Conservation (phyloP, 257 asterid genomes). For the Asclepias syriaca region DNA sequence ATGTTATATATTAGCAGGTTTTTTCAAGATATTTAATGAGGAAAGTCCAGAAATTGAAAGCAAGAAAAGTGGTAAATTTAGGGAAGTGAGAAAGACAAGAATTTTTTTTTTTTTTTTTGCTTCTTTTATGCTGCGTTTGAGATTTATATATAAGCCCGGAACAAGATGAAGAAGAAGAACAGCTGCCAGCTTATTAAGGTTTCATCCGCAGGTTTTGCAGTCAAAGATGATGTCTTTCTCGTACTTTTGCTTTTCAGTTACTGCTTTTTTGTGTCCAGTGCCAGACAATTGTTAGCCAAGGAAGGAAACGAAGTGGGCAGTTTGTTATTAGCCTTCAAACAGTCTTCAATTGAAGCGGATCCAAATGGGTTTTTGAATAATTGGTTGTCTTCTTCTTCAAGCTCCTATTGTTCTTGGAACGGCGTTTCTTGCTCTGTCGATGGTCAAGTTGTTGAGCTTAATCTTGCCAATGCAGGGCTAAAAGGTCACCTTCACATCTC, state of each 20-base stretch:
- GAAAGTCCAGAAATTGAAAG: neutral
- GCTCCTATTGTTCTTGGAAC: conserved; percentile 61
- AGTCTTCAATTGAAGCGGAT: conserved; percentile 56
- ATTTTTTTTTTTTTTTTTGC: neutral
- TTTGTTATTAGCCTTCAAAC: conserved; percentile 54
- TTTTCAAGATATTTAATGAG: conserved; percentile 5
- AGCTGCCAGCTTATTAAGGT: conserved; percentile 14
- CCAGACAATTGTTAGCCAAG: conserved; percentile 25
- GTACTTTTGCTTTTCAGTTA: conserved; percentile 30
- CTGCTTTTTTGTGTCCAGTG: conserved; percentile 35
- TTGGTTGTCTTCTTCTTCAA: conserved; percentile 52
- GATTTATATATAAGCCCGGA: conserved; percentile 16
- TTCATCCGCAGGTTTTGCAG: conserved; percentile 18
- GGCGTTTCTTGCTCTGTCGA: conserved; percentile 67
- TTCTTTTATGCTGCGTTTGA: conserved; percentile 28
- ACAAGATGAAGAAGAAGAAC: conserved; percentile 38
- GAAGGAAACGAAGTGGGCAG: conserved; percentile 17
- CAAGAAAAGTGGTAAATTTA: neutral
- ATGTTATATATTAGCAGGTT: conserved; percentile 14
- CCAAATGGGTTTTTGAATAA: conserved; percentile 50
- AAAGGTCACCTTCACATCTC: conserved; percentile 52
- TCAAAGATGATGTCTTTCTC: conserved; percentile 32
- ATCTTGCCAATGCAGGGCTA: conserved; percentile 55
- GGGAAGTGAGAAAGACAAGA: neutral
- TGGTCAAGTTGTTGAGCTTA: conserved; percentile 50